Evolutionary conservation across 345 rosid genomes (phyloP), one percentile per base, ranked within the genome.

Genomic region (Citrus mangshanensis): DNA sequence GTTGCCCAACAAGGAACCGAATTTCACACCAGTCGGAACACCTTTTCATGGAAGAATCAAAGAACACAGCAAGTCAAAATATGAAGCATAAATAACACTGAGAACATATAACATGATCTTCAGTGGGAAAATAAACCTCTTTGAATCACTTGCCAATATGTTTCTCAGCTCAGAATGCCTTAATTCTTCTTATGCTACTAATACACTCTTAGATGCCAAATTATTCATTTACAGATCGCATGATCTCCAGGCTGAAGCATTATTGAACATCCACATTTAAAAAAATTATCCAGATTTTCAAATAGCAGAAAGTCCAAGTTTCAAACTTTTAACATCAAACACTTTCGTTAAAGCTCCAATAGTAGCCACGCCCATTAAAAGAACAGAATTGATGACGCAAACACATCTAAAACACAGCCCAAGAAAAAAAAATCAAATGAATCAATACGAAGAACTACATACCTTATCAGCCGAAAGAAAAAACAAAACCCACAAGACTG

Each of bases 1-100:
- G 70, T 87, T 76, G 80, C 24, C 72, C 84, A 67, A 60, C 60
- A 60, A 72, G 28, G 62, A 54, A 69, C 35, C 49, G 0, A 42
- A 65, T 35, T 59, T 65, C 72, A 54, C 9, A 0, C 27, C 13
- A 67, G 27, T 46, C 27, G 9, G 19, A 67, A 68, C 68, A 7
- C 37, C 37, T 54, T 35, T 76, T 54, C 28, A 34, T 55, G 28
- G 38, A 72, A 19, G 28, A 22, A 35, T 25, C 5, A 9, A 56
- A 25, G 35, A 46, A 51, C 54, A 65, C 4, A 9, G 37, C 24
- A 54, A 35, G 27, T 65, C 65, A 35, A 51, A 22, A 27, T 62
- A 62, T 22, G 25, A 14, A 42, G 24, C 32, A 6, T 28, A 8
- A 19, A 22, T 24, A 32, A 73, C 37, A 42, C 7, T 27, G 16